Percentiles rank a stretch among this genome's conserved stretches.
These are phyloP conservation scores for Citrullus colocynthis DNA, from an alignment of 306 rosid genomes.

Conservation along the genomic window DNA sequence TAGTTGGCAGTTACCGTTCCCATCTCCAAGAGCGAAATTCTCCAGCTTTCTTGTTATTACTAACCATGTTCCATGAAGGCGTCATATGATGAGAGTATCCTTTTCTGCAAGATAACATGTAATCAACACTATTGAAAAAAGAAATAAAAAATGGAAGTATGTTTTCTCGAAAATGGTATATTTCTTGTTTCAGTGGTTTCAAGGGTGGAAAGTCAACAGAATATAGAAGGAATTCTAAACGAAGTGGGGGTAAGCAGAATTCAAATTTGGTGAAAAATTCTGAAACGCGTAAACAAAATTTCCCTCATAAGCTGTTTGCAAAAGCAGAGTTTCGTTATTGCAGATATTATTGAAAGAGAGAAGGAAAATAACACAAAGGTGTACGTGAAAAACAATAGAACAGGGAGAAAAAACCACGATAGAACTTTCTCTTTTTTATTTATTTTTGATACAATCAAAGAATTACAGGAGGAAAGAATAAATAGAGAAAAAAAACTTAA, in stretches of 20 bases:
- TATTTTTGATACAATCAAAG: no score
- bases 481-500: no score
- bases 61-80: constrained; percentile 22
- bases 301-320: neutral
- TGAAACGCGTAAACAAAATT: neutral
- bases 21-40: neutral
- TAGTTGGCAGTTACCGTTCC: neutral
- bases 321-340: neutral
- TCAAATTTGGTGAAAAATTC: neutral
- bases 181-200: neutral
- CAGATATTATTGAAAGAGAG: no score
- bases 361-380: no score
- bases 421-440: no score
- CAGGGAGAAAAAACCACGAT: no score
- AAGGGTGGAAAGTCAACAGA: no score
- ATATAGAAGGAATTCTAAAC: neutral
- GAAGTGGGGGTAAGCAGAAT: neutral
- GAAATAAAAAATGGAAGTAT: neutral
- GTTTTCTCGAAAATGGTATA: neutral
- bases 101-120: constrained; percentile 33
- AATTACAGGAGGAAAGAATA: no score
- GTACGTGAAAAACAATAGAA: no score
- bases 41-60: constrained; percentile 9
- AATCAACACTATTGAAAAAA: neutral
- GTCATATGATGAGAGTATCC: constrained; percentile 56